Evolutionary conservation across 1,284 basidiomycete species (phyloP).

Genomic region (Cutaneotrichosporon sp.): DNA sequence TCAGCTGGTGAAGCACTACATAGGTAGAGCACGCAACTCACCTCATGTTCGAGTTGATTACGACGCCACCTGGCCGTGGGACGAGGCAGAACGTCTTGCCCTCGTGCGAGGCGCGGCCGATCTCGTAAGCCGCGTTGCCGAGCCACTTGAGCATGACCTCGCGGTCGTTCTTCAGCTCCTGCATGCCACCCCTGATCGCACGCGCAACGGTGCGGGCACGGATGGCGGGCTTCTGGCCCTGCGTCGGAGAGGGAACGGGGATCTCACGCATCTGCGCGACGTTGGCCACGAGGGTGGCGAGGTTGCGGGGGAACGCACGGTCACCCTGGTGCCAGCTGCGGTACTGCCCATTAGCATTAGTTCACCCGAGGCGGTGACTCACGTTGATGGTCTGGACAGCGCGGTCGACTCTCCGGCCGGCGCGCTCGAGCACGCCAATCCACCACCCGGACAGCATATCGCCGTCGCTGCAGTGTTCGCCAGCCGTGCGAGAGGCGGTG

Average conservation of each 20-base stretch:
- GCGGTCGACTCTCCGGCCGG: slow-evolving; percentile 23
- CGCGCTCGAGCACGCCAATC: slow-evolving; percentile 27
- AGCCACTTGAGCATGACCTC: slow-evolving; percentile 24
- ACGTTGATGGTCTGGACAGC: slow-evolving; percentile 33
- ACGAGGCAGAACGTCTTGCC: slow-evolving; percentile 28
- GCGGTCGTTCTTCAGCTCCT: slow-evolving; percentile 22
- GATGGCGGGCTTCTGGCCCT: slow-evolving; percentile 5
- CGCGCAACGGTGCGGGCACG: slow-evolving; percentile 21
- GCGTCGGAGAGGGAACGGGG: slow-evolving; percentile 13
- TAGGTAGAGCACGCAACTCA: slow-evolving; percentile 7
- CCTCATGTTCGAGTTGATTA: slow-evolving; percentile 35
- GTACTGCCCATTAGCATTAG: slow-evolving; percentile 24
- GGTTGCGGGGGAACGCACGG: slow-evolving; percentile 31
- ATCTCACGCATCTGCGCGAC: slow-evolving; percentile 36
- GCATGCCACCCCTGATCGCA: slow-evolving; percentile 19
- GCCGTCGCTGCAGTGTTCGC: slow-evolving; percentile 24
- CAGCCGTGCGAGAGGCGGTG: slow-evolving; percentile 10
- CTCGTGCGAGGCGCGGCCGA: slow-evolving; percentile 21
- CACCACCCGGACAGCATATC: slow-evolving; percentile 35
- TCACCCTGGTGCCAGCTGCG: slow-evolving; percentile 28
- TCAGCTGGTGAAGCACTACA: neutral
- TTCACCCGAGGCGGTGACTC: slow-evolving; percentile 6
- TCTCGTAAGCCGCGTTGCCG: slow-evolving; percentile 22
- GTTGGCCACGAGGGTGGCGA: slow-evolving; percentile 31
- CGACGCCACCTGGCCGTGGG: slow-evolving; percentile 22